A percentile compares a stretch with the other conserved stretches of the same genome.
phyloP scores from a whole-genome alignment of 352 stramenopile genomes.

The Globisporangium iwayamae region DNA sequence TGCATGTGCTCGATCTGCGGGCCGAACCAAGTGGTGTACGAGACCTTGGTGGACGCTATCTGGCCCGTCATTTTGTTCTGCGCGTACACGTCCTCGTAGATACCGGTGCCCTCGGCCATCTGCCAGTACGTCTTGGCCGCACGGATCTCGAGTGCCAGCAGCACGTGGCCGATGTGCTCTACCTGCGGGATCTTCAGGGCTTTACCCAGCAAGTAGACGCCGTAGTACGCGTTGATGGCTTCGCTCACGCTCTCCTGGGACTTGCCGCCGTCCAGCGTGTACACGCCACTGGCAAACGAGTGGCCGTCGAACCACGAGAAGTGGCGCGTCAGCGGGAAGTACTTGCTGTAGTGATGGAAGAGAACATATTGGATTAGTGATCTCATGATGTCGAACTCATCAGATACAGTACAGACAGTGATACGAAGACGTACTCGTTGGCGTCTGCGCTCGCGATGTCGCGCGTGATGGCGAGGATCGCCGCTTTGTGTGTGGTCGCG shows the following conservation, averaged over 20 bases:
- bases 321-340: slow-evolving; percentile 92
- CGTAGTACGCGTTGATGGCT: slow-evolving; percentile 97
- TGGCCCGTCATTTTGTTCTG: slow-evolving; percentile 85
- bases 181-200: slow-evolving; percentile 62
- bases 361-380: slow-evolving; percentile 8
- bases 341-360: slow-evolving; percentile 30
- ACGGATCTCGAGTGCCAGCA: slow-evolving; percentile 93
- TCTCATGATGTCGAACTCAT: neutral
- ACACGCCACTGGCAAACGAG: slow-evolving; percentile 95
- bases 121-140: slow-evolving; percentile 96
- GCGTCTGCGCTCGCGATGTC: slow-evolving; percentile 69
- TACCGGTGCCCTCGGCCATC: slow-evolving; percentile 62
- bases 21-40: slow-evolving; percentile 87
- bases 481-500: slow-evolving; percentile 59
- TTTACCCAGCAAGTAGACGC: slow-evolving; percentile 91
- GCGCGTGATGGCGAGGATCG: slow-evolving; percentile 69
- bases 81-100: slow-evolving; percentile 73
- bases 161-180: slow-evolving; percentile 87
- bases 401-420: slow-evolving; percentile 2
- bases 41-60: slow-evolving; percentile 73
- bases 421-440: slow-evolving; percentile 50
- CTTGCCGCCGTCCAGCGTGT: slow-evolving; percentile 94
- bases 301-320: slow-evolving; percentile 98
- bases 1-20: slow-evolving; percentile 85
- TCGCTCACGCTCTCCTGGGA: slow-evolving; percentile 96